Percentiles rank a stretch among this genome's conserved stretches.
These are phyloP conservation scores for Trichoderma sp. DNA, from an alignment of 2,329 filamentous ascomycete species.

Conservation along the genomic window DNA sequence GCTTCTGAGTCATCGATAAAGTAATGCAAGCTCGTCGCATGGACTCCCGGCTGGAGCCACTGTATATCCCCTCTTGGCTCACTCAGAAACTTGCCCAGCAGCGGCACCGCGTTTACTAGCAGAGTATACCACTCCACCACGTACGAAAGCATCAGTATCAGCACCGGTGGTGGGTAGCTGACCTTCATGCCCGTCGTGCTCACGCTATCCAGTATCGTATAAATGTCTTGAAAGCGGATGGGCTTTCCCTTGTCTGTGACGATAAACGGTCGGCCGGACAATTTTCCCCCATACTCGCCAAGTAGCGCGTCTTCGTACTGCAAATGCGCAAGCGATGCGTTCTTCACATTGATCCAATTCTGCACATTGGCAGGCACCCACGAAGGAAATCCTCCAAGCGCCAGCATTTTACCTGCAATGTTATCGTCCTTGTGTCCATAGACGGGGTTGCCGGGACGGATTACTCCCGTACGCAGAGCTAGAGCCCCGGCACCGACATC, in stretches of 20 bases:
- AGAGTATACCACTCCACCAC: conserved; percentile 33
- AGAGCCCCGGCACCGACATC: not conserved
- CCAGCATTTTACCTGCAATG: conserved; percentile 40
- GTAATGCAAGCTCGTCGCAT: conserved; percentile 43
- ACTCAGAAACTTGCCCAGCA: conserved; percentile 36
- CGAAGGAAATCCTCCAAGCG: conserved; percentile 43
- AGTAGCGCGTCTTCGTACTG: conserved; percentile 56
- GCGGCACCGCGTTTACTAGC: conserved; percentile 30
- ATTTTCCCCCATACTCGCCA: conserved; percentile 40
- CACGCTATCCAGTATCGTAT: conserved; percentile 40
- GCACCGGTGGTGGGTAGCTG: conserved; percentile 40
- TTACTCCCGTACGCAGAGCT: conserved; percentile 55
- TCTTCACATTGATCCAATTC: conserved; percentile 54
- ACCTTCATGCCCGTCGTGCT: conserved; percentile 39
- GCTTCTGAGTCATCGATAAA: conserved; percentile 46
- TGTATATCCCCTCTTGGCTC: conserved; percentile 43
- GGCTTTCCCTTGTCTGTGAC: conserved; percentile 56
- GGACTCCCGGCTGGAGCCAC: conserved; percentile 47
- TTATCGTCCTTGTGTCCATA: conserved; percentile 53
- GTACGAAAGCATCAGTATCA: conserved; percentile 46
- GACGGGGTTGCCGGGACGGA: conserved; percentile 58
- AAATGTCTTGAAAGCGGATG: conserved; percentile 46
- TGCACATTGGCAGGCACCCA: conserved; percentile 53
- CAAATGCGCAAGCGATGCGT: conserved; percentile 59
- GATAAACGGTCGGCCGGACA: conserved; percentile 53